Evolutionary conservation across 2,329 filamentous ascomycete species (phyloP).

Genomic region (Rugonectria rugulosa): DNA sequence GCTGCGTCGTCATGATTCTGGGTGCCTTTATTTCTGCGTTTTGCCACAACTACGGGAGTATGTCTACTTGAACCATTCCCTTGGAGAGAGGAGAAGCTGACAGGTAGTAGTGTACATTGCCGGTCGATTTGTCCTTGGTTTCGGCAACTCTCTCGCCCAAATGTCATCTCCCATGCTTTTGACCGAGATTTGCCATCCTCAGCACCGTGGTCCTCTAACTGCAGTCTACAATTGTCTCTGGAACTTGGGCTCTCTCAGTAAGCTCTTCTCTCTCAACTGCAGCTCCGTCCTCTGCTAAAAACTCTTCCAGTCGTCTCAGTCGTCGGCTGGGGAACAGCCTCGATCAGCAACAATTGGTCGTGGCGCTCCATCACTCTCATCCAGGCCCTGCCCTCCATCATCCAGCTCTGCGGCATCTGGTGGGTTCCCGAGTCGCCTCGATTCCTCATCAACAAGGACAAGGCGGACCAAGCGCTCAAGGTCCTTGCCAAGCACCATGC

Average conservation of each 20-base stretch:
- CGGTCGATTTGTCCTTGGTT: constrained; percentile 59
- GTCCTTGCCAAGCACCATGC: constrained; percentile 71
- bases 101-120: constrained; percentile 45
- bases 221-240: constrained; percentile 74
- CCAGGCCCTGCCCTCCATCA: constrained; percentile 66
- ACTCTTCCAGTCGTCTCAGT: constrained; percentile 58
- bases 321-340: constrained; percentile 69
- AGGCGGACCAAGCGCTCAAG: constrained; percentile 66
- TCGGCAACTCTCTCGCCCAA: constrained; percentile 71
- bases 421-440: constrained; percentile 73
- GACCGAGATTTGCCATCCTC: constrained; percentile 72
- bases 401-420: constrained; percentile 72
- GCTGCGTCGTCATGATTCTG: constrained; percentile 55
- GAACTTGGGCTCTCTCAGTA: constrained; percentile 63
- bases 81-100: background rate
- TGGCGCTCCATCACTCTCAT: constrained; percentile 73
- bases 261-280: constrained; percentile 1
- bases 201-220: constrained; percentile 71
- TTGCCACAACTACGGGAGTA: constrained; percentile 52
- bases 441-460: constrained; percentile 70
- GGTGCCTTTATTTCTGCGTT: constrained; percentile 54
- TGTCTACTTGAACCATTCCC: constrained; percentile 26
- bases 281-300: background rate
- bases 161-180: constrained; percentile 70
- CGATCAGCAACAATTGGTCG: constrained; percentile 67